Base-by-base conservation (phyloP, 257 asterid species). In the Solanum sitiens region DNA sequence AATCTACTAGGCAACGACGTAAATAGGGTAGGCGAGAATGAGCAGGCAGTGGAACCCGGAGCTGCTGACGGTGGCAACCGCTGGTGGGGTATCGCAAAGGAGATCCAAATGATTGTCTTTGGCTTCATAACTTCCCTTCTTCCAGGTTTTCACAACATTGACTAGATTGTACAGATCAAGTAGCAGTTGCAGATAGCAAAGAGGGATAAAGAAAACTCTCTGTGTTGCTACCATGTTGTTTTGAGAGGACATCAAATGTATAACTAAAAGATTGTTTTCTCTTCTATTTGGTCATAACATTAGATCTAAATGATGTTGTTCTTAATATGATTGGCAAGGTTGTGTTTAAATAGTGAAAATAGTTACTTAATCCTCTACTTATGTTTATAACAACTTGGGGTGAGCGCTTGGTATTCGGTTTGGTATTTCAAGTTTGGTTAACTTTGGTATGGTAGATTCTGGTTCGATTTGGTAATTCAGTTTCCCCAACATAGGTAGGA, bases 51-150 rank as follows among this genome's bases (percentile, higher is more conserved):
- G 80, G 96, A 92, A 87, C 92, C 92, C 9, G 90, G 88, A n/a
- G 93, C 85, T 86, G 95, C 86, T 2, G 96, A 89, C 25, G 93
- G 67, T 83, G 95, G 94, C 82, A 93, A 94, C 86, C 96, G 96
- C 67, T 94, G 94, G 97, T 92, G 96, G 96, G 91, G 89, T 77
- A 94, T 96, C 13, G 96, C 93, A 47, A 95, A 92, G 91, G 99
- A 96, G 92, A 90, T 96, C 82, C 98, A 95, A 91, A 87, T 96
- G 94, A 89, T 96, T 61, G 96, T 95, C 72, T 96, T 94, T 85
- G 99, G 99, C 90, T 96, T 96, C 96, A 95, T 96, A 50, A 94
- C 98, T 71, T 96, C 98, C 71, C 98, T 96, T 87, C 96, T 96
- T 86, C 99, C 99, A 0, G 99, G 98, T 89, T 96, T 95, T 89